Evolutionary conservation across 257 asterid genomes (phyloP), one percentile per base, ranked within the genome.

Genomic region (Haberlea rhodopensis): DNA sequence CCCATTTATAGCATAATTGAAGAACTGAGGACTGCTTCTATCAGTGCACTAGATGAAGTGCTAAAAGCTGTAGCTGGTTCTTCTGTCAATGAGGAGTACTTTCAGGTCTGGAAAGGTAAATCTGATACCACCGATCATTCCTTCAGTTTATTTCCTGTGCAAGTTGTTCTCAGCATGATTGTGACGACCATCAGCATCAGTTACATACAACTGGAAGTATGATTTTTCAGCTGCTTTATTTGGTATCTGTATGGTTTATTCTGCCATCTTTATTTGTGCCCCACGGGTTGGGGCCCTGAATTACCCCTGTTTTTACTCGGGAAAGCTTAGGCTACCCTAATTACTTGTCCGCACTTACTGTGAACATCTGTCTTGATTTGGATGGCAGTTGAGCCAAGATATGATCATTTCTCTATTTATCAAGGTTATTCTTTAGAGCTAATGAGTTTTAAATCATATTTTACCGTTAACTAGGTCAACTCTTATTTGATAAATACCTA

Each of bases 41-140:
- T 85, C 46, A 79, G 84, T 78, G 46, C 70, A 66, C 66, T 94
- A 22, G 99, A 88, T 32, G 86, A 78, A 27, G 89, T 88, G 74
- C 71, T 94, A 69, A 85, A 71, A 83, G 62, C 74, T 29, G 80
- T 82, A 57, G 99, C 91, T 60, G 99, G 99, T 60, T 86, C 96
- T 59, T 88, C 99, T 59, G 73, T 94, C 43, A 88, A 94, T 54
- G 90, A 86, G 82, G 95, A 80, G 72, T 73, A 76, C 75, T 81
- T 86, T 71, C 82, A 80, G 69, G 57, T 67, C 46, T 94, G 97
- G 97, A 90, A 86, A 90, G 97, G 99, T 94, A 76, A 69, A 1
- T 63, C 60, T 59, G 53, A 22, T 60, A 19, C 43, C 66, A 53
- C 58, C 28, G n/a, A 22, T 15, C 20, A 28, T 28, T 27, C 18